Percentiles rank a stretch among this genome's conserved stretches.
Conservation (phyloP, 2,329 filamentous ascomycete species). For the Botrytis tulipae region DNA sequence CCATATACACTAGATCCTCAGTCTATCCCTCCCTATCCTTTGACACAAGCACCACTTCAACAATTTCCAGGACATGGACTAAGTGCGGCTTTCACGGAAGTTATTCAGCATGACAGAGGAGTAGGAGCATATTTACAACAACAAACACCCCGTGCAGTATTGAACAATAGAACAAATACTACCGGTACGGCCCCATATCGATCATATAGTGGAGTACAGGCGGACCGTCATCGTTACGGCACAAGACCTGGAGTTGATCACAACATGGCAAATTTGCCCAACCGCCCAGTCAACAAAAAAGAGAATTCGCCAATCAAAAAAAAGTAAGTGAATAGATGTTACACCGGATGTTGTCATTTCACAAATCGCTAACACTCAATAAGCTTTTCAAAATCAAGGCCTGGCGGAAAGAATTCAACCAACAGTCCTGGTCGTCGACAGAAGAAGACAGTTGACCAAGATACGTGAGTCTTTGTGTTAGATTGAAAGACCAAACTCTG, state of each 20-base stretch:
- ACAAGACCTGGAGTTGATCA: not conserved
- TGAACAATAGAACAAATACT: not conserved
- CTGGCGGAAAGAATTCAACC: not conserved
- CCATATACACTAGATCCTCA: not conserved
- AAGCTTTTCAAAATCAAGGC: not conserved
- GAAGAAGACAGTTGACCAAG: constrained; percentile 19
- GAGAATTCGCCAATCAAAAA: constrained; percentile 19
- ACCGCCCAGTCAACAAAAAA: not conserved
- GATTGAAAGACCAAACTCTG: not conserved
- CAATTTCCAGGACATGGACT: not conserved
- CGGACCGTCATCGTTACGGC: not conserved
- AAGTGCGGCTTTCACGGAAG: constrained; percentile 11
- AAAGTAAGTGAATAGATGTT: not conserved
- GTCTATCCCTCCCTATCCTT: not conserved
- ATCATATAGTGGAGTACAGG: not conserved
- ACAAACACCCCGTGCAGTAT: constrained; percentile 1
- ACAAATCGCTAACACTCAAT: not conserved
- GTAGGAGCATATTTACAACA: constrained; percentile 9
- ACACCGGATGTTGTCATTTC: not conserved
- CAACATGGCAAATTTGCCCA: not conserved
- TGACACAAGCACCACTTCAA: not conserved
- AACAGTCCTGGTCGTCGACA: not conserved
- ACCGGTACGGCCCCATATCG: not conserved
- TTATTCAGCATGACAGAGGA: constrained; percentile 18
- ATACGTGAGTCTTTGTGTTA: constrained; percentile 18